Percentiles rank a stretch among this genome's conserved stretches.
Evolutionary conservation across 2,329 filamentous ascomycete species (phyloP).

Genomic region (Dothistroma pini): DNA sequence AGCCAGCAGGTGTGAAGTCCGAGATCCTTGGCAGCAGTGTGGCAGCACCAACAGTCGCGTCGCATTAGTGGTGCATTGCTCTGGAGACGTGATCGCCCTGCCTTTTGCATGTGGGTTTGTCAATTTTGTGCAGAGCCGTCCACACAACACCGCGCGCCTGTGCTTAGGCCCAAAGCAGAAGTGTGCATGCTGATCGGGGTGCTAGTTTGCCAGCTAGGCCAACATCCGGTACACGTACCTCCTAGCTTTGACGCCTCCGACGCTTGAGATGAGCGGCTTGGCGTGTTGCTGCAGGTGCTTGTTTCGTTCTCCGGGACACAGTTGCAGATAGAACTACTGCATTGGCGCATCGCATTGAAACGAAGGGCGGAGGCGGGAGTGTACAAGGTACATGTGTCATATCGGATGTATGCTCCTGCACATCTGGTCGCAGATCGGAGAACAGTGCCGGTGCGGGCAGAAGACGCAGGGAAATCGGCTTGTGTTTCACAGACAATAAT

Average conservation of each 20-base stretch:
- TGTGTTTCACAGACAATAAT: conserved; percentile 5
- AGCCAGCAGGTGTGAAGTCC: neutral
- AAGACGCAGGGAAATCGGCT: neutral
- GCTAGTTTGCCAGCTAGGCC: neutral
- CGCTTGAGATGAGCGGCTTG: neutral
- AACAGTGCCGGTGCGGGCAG: neutral
- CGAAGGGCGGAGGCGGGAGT: neutral
- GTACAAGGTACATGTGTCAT: neutral
- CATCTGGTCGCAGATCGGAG: neutral
- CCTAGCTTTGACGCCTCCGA: too few relatives aligned
- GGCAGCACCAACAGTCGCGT: neutral
- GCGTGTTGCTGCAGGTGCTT: neutral
- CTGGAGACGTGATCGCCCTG: neutral
- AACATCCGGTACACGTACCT: too few relatives aligned
- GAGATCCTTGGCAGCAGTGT: neutral
- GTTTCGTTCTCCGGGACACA: neutral
- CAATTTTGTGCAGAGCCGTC: neutral
- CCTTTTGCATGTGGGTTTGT: neutral
- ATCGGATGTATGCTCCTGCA: neutral
- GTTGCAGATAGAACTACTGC: neutral
- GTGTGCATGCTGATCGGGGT: neutral
- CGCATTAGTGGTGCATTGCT: neutral
- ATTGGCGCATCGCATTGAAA: neutral
- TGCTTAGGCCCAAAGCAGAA: neutral
- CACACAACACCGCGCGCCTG: neutral